Evolutionary conservation across 108 stramenopile species (phyloP), one percentile per base, ranked within the genome.

Genomic region (Conticribra guillardii): DNA sequence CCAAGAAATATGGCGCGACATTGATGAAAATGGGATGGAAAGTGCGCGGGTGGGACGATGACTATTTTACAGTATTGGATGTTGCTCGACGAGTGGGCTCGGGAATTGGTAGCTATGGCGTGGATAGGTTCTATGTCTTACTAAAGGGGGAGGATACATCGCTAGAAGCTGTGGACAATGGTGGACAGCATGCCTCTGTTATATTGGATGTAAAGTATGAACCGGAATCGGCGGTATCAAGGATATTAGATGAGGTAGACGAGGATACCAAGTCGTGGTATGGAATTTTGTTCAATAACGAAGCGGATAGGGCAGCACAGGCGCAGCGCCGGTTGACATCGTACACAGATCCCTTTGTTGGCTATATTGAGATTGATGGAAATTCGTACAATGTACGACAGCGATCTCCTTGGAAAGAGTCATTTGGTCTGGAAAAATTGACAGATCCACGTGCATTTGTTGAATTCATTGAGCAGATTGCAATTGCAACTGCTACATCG

Each of bases 21-120:
- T 67, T 85, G 85, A 83, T 84, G 82, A 81, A 86, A 32, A 67
- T 86, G 81, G 87, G 85, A 30, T 88, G 85, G 85, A 68, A 79
- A 21, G 82, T 85, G 2, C 58, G 69, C 7, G 68, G 68, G 0
- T 88, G 85, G 80, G 72, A 84, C 61, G 69, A 81, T 26, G 79
- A 77, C 23, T 78, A 51, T 53, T 85, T 73, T 49, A 54, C 56
- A 21, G 83, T 88, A 4, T 44, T 88, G 37, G 87, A 88, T 55
- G 70, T 88, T 23, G 87, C 83, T 0, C 45, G 60, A 17, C 78
- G 87, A 17, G 56, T 84, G 58, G 87, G 87, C 14, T 71, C 72
- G 2, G 87, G 87, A 3, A 60, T 85, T 30, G 87, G 84, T 17
- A 74, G 71, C 50, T 85, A 57, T 29, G 87, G 87, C 22, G 87